Base-by-base conservation (phyloP, 169 alveolate genomes). In the Eimeria acervulina region DNA sequence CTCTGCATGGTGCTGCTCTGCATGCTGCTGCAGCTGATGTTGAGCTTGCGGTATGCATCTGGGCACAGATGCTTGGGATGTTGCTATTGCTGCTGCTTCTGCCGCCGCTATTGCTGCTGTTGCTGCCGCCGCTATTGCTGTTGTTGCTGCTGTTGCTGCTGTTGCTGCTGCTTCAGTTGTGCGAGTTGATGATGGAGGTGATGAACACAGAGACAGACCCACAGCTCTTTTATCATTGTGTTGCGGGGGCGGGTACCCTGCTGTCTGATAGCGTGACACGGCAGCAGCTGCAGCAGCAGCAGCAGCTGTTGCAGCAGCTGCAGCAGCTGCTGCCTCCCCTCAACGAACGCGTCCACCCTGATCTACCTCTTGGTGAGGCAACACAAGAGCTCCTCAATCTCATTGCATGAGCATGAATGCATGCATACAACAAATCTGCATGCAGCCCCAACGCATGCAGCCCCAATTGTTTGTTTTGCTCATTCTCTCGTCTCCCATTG, bases 211-310 rank as follows among this genome's bases (percentile, higher is more conserved):
- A 80, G 66, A 80, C 89, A 80, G 89, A 80, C 23, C 68, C 66
- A 4, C 89, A 36, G 66, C 66, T 80, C 26, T 80, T 80, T 23
- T 80, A 80, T 19, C 63, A 80, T 10, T n/a, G n/a, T 21, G 89
- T 80, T 21, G 89, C 44, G 36, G 89, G 66, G 12, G 89, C 28
- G 47, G 89, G 89, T 66, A 80, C 89, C 68, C 89, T 80, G n/a
- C 40, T 80, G 0, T 19, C 63, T 17, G 89, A 80, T 40, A 80
- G 63, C 42, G 40, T n/a, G 44, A 44, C 68, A 44, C 36, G 31
- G 89, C 89, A 80, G 89, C 89, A 80, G 89, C 89, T 80, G 89
- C 68, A 42, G 68, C 89, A 36, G 66, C 68, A 38, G 89, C 89
- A 21, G 87, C 87, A 38, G 87, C 87, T 21, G 87, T 59, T 80